A percentile compares a stretch with the other conserved stretches of the same genome.
phyloP scores from a whole-genome alignment of 192 early-diverging fungal genomes.

The Thoreauomyces humboldtii region DNA sequence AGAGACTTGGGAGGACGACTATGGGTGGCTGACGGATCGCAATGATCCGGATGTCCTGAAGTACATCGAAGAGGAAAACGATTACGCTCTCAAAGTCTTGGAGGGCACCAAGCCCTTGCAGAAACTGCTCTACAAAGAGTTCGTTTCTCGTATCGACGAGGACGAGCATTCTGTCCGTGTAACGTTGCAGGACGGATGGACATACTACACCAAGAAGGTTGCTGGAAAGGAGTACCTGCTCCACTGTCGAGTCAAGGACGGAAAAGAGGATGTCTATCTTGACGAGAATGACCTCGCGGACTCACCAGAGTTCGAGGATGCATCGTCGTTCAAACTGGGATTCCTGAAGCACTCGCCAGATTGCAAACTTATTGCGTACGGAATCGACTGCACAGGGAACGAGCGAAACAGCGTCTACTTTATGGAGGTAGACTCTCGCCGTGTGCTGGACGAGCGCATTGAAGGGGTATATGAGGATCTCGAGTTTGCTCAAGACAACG shows the following conservation, averaged over 20 bases:
- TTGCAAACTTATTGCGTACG: conserved; percentile 52
- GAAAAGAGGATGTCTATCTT: conserved; percentile 37
- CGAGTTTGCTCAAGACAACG: conserved; percentile 55
- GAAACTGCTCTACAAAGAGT: conserved; percentile 59
- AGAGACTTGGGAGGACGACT: conserved; percentile 53
- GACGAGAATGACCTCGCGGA: conserved; percentile 57
- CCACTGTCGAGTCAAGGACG: conserved; percentile 40
- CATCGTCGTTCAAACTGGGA: conserved; percentile 55
- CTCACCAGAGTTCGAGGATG: conserved; percentile 45
- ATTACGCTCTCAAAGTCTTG: conserved; percentile 47
- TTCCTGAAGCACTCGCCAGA: conserved; percentile 58
- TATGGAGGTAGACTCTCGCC: conserved; percentile 42
- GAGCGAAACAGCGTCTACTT: conserved; percentile 54
- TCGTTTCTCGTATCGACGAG: conserved; percentile 58
- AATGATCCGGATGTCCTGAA: conserved; percentile 55
- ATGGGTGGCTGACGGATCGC: conserved; percentile 51
- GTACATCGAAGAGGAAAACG: conserved; percentile 57
- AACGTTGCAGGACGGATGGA: conserved; percentile 50
- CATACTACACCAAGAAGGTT: conserved; percentile 54
- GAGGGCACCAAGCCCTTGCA: conserved; percentile 51
- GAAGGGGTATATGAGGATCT: conserved; percentile 52
- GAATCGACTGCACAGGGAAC: conserved; percentile 51
- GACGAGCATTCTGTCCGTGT: conserved; percentile 48
- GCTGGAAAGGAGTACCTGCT: conserved; percentile 43
- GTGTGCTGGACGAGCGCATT: conserved; percentile 43